Evolutionary conservation across 352 stramenopile species (phyloP).

Genomic region (Pythium volutum): DNA sequence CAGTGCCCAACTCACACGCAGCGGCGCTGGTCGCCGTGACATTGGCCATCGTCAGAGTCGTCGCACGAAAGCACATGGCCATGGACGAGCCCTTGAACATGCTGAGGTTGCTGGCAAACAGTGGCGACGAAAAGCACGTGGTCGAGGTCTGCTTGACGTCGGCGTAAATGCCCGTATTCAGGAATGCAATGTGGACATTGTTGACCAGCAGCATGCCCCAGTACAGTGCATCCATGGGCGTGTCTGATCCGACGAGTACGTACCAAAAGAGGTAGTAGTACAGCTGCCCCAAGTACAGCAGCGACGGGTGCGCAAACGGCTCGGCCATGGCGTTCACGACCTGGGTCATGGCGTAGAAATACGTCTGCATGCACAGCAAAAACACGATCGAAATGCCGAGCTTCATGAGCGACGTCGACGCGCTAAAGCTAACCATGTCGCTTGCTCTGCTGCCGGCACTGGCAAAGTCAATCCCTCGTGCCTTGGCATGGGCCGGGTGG

Average conservation of each 20-base stretch:
- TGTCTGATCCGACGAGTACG: conserved; percentile 76
- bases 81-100: conserved; percentile 41
- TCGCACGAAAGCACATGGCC: conserved; percentile 59
- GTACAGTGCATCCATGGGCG: conserved; percentile 77
- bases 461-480: conserved; percentile 16
- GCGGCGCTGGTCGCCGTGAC: conserved; percentile 13
- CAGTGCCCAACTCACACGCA: background rate
- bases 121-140: conserved; percentile 38
- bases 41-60: conserved; percentile 23
- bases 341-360: conserved; percentile 82
- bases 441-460: conserved; percentile 2
- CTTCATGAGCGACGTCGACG: conserved; percentile 66
- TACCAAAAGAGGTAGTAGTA: conserved; percentile 91
- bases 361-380: conserved; percentile 77
- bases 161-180: conserved; percentile 85
- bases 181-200: conserved; percentile 84
- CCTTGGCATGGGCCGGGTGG: conserved; percentile 20
- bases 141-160: conserved; percentile 72
- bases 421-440: conserved; percentile 19
- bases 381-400: conserved; percentile 73
- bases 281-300: conserved; percentile 82
- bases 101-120: conserved; percentile 29
- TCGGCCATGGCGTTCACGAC: conserved; percentile 82
- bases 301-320: conserved; percentile 73
- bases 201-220: conserved; percentile 83